Conservation (phyloP, 2,329 filamentous ascomycete genomes). For the Fusarium cicatricum region DNA sequence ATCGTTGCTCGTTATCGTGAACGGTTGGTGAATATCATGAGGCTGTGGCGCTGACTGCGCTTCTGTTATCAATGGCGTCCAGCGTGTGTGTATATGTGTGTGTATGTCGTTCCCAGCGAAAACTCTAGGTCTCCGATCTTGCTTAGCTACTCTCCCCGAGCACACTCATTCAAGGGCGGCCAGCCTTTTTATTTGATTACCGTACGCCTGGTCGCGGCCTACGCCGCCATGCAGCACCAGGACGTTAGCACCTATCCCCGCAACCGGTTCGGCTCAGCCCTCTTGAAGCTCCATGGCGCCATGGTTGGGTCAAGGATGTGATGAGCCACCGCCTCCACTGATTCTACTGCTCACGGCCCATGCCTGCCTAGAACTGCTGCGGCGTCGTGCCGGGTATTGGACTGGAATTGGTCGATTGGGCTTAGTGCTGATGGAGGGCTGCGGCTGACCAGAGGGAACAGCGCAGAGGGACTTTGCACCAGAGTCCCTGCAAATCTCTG, state of each 20-base stretch:
- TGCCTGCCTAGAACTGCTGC: slow-evolving; percentile 17
- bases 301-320: slow-evolving; percentile 30
- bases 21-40: neutral
- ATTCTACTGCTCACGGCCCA: slow-evolving; percentile 16
- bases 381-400: slow-evolving; percentile 22
- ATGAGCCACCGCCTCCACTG: slow-evolving; percentile 40
- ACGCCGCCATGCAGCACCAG: slow-evolving; percentile 13
- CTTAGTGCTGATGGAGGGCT: slow-evolving; percentile 41
- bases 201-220: slow-evolving; percentile 2
- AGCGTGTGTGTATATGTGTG: slow-evolving; percentile 8
- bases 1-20: slow-evolving; percentile 18
- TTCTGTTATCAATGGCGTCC: slow-evolving; percentile 19
- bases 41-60: slow-evolving; percentile 7
- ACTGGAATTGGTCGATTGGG: slow-evolving; percentile 37
- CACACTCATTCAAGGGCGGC: slow-evolving; percentile 5
- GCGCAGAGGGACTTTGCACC: slow-evolving; percentile 25
- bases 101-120: slow-evolving; percentile 9
- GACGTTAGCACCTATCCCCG: slow-evolving; percentile 28
- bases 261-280: slow-evolving; percentile 38
- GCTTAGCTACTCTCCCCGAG: slow-evolving; percentile 8
- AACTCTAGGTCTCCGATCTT: slow-evolving; percentile 12
- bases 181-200: slow-evolving; percentile 36
- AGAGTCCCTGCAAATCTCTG: neutral
- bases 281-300: slow-evolving; percentile 34
- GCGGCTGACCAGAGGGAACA: slow-evolving; percentile 36